Conservation (phyloP, 257 asterid species). For the Plantago elongata region DNA sequence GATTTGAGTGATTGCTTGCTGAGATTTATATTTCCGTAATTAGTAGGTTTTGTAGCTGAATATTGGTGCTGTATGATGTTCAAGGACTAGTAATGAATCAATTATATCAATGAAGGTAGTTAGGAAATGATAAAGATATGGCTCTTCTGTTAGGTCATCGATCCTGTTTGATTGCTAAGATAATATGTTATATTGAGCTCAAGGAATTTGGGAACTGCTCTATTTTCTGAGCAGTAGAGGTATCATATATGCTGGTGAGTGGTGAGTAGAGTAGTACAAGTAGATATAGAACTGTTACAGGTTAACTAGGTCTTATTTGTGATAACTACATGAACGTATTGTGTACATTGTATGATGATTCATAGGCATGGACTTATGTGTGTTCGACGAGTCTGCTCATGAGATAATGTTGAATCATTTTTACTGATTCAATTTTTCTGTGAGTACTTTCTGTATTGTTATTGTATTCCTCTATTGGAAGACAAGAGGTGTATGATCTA, state of each 20-base stretch:
- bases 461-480: conserved; percentile 7
- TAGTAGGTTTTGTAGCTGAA: background rate
- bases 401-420: conserved; percentile 13
- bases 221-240: conserved; percentile 19
- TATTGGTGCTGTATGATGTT: background rate
- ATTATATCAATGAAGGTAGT: too few species aligned
- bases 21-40: background rate
- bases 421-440: background rate
- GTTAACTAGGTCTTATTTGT: conserved; percentile 13
- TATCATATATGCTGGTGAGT: conserved; percentile 13
- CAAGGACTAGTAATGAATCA: background rate
- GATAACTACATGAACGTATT: conserved; percentile 12
- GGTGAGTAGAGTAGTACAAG: conserved; percentile 8
- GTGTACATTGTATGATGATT: conserved; percentile 5
- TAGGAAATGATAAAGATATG: too few species aligned
- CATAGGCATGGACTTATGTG: conserved; percentile 5
- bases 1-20: too few species aligned
- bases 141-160: too few species aligned
- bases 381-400: conserved; percentile 14
- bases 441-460: conserved; percentile 5
- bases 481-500: conserved; percentile 15
- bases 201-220: conserved; percentile 5
- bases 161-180: too few species aligned
- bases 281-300: background rate
- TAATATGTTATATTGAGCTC: too few species aligned